Evolutionary conservation across 495 filamentous ascomycete genomes (phyloP), one percentile per base, ranked within the genome.

Genomic region (Xylaria telfairii): DNA sequence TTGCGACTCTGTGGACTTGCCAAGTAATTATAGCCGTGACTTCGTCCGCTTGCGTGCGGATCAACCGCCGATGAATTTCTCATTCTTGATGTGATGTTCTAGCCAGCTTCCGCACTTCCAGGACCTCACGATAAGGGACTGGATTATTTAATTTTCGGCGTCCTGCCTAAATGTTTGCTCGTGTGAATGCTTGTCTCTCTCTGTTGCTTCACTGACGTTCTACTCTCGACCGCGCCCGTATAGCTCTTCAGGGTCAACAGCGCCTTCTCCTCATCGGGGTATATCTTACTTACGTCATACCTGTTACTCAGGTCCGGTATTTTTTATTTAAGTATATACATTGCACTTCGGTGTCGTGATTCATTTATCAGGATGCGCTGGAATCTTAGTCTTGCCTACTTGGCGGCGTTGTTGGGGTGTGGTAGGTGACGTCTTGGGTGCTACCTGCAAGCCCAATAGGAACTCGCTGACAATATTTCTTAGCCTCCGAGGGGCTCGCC

Each of bases 281-380:
- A 42, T 9, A 41, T 28, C 12, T 46, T 15, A 64, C 21, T 47
- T 44, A 64, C 61, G 61, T 64, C 41, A 64, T 46, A 64, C n/a
- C 8, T 1, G 24, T 28, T 21, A 47, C 32, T 9, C 26, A 64
- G 6, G 26, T 10, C 39, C 26, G n/a, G n/a, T n/a, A n/a, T n/a
- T n/a, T 44, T 5, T 42, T 15, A 21, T 8, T 19, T 12, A 63
- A 39, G n/a, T 10, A 1, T 6, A 34, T 9, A 37, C 17, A 4
- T n/a, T 59, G 19, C 15, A n/a, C 19, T 30, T 59, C 30, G 28
- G 63, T 64, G 12, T 28, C 30, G n/a, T 66, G 19, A 26, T 42
- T 66, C 34, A 12, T 6, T 26, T 12, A 13, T n/a, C 54, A 78
- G 13, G 15, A 78, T 78, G 76, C 76, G 76, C 64, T 74, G 68